phyloP scores from a whole-genome alignment of 352 stramenopile species.

The Pythium coloratum region DNA sequence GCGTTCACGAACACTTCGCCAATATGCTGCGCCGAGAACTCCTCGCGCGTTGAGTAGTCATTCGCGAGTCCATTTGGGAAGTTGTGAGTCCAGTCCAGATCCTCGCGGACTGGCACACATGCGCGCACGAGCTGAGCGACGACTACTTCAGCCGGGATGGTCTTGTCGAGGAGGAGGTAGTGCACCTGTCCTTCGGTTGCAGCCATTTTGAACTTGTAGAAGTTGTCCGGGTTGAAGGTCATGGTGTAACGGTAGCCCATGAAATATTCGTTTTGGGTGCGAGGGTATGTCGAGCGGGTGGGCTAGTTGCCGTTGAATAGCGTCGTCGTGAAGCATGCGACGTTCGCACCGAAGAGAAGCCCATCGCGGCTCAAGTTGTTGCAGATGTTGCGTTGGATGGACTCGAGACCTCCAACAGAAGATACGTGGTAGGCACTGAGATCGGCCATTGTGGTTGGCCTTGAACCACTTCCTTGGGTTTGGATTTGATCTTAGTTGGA shows the following conservation, averaged over 20 bases:
- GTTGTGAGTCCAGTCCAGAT: neutral
- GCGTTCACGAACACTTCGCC: constrained; percentile 3
- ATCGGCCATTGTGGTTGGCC: neutral
- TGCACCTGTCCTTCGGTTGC: neutral
- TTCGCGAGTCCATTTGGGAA: neutral
- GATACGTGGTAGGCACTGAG: neutral
- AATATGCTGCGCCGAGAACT: too few relatives aligned
- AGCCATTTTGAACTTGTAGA: neutral
- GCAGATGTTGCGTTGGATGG: neutral
- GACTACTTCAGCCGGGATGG: neutral
- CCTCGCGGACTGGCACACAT: neutral
- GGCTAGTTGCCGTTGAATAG: neutral
- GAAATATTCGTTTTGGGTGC: neutral
- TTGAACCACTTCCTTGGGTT: too few relatives aligned
- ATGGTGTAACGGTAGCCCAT: neutral
- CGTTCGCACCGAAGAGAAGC: neutral
- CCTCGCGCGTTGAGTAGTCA: neutral
- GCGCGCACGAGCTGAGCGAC: neutral
- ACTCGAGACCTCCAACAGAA: neutral
- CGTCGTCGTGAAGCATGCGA: neutral
- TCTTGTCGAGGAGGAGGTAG: neutral
- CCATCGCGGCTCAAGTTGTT: neutral
- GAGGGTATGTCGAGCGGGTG: neutral
- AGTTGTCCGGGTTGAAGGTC: neutral
- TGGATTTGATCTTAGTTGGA: too few relatives aligned